Evolutionary conservation across 306 rosid genomes (phyloP), one percentile per base, ranked within the genome.

Genomic region (Begonia masoniana): DNA sequence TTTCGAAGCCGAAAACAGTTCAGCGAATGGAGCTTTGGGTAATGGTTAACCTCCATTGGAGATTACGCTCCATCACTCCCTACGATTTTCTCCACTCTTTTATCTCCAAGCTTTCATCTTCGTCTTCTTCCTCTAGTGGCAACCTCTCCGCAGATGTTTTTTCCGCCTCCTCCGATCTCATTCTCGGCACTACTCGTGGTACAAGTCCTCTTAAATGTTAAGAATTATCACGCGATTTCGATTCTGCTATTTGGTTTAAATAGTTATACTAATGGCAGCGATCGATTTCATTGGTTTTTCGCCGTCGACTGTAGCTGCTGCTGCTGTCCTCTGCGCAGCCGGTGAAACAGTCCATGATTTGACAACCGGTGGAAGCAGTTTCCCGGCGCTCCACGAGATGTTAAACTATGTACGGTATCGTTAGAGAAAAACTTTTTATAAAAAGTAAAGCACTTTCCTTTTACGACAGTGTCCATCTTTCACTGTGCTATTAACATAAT

Each of bases 11-110:
- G 47, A 73, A 58, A 57, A 80, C 84, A 2, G 13, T 86, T 12
- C 88, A 75, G 66, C 61, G 77, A 66, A 80, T 80, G 96, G 96
- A 86, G 75, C 80, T 86, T 1, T 41, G 64, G 50, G 70, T 86
- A 54, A 52, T 82, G 86, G 8, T 75, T 10, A 54, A 16, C 50
- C 94, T 86, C 60, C 46, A 74, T 3, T 86, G 94, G 94, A 69
- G 88, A 62, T 62, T 82, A 15, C 86, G 78, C 54, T 76, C 88
- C 15, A 72, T 86, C 13, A 86, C 94, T 0, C 93, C 94, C 10
- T 86, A 68, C 64, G 84, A 86, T 69, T 86, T 73, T 58, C 80
- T 82, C 11, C 60, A 66, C 23, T 60, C 64, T 58, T 80, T 77
- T 75, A 49, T 77, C 67, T 55, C 80, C 62, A 60, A 62, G 24